Conservation (phyloP, 2,329 filamentous ascomycete genomes). For the Colletotrichum plurivorum region DNA sequence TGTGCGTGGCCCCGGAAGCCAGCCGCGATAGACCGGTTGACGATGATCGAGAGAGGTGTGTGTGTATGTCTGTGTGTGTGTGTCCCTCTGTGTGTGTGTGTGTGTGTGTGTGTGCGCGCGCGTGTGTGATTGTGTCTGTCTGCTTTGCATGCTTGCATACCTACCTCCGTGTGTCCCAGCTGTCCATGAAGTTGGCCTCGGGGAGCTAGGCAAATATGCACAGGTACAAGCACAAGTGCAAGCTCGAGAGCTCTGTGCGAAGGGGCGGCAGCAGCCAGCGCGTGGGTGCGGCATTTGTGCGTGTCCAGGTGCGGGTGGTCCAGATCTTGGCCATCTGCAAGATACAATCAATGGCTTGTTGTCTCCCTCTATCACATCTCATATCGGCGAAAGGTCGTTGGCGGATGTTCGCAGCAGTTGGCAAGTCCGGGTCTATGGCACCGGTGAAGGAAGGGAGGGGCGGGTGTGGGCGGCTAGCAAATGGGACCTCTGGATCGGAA, state of each 20-base stretch:
- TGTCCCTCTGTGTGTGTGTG: neutral
- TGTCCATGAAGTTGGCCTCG: neutral
- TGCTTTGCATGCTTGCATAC: neutral
- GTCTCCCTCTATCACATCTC: slow-evolving; percentile 33
- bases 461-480: slow-evolving; percentile 29
- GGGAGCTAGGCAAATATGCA: neutral
- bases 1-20: slow-evolving; percentile 33
- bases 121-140: neutral
- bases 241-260: neutral
- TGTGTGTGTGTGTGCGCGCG: neutral
- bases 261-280: no score
- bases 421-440: slow-evolving; percentile 39
- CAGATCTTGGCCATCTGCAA: slow-evolving; percentile 7
- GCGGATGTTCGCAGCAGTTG: slow-evolving; percentile 39
- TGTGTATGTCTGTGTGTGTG: slow-evolving; percentile 11
- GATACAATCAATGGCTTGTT: slow-evolving; percentile 12
- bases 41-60: slow-evolving; percentile 1
- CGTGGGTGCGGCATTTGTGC: slow-evolving; percentile 17
- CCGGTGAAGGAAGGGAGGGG: slow-evolving; percentile 31
- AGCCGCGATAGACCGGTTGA: slow-evolving; percentile 19
- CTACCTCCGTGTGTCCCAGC: neutral
- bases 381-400: slow-evolving; percentile 34
- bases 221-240: neutral
- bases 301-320: slow-evolving; percentile 1
- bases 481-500: slow-evolving; percentile 32